phyloP scores from a whole-genome alignment of 75 land plant genomes.

The Ceratopteris richardii region DNA sequence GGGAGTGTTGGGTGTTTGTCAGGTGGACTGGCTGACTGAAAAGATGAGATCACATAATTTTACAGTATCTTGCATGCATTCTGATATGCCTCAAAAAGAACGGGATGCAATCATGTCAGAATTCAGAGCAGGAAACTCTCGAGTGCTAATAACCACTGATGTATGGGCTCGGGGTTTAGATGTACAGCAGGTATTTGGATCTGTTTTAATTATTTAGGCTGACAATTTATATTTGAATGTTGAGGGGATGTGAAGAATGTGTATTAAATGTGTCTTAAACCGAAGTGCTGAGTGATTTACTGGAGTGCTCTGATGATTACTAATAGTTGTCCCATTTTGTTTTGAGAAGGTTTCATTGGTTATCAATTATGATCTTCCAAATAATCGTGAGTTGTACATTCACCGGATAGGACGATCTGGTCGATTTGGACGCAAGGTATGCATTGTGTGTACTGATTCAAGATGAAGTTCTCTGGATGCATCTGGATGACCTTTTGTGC shows the following conservation, averaged over 20 bases:
- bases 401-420: constrained; percentile 85
- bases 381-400: constrained; percentile 77
- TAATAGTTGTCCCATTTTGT: background rate
- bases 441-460: no score
- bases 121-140: constrained; percentile 56
- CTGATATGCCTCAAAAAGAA: constrained; percentile 88
- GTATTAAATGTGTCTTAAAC: no score
- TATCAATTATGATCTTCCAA: constrained; percentile 82
- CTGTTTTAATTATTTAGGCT: background rate
- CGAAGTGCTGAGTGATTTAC: no score
- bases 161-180: constrained; percentile 90
- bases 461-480: no score
- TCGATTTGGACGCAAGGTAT: constrained; percentile 84
- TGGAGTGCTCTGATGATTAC: constrained; percentile 3
- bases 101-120: constrained; percentile 88
- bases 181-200: constrained; percentile 63
- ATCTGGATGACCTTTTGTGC: no score
- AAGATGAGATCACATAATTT: constrained; percentile 75
- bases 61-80: constrained; percentile 85
- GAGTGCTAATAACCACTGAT: constrained; percentile 84
- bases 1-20: background rate
- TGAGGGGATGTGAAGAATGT: no score
- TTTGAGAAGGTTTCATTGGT: constrained; percentile 63
- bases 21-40: constrained; percentile 87
- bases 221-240: background rate